These are phyloP conservation scores for Platanthera zijinensis DNA, from an alignment of 106 monocot species.

Conservation along the genomic window DNA sequence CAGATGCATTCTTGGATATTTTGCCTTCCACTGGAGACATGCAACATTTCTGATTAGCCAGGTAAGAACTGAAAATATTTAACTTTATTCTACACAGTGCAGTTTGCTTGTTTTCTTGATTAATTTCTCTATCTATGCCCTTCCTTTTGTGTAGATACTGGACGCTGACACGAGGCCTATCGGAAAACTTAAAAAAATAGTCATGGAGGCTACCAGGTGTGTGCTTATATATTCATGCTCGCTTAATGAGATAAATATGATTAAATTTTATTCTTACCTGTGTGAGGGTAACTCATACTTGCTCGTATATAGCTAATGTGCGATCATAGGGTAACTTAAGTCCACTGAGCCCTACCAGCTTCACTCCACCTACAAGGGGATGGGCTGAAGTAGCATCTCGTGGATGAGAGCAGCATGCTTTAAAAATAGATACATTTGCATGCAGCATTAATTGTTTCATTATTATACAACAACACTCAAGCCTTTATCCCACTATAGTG, in stretches of 20 bases:
- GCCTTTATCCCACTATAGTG: no score
- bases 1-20: conserved; percentile 84
- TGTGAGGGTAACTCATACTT: background rate
- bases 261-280: background rate
- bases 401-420: background rate
- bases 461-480: no score
- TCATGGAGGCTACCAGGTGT: conserved; percentile 89
- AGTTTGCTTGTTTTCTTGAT: background rate
- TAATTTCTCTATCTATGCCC: background rate
- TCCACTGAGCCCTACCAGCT: no score
- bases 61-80: conserved; percentile 20
- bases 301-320: background rate
- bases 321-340: background rate
- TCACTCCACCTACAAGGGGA: no score
- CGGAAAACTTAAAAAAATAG: conserved; percentile 61
- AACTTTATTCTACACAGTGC: background rate
- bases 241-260: background rate
- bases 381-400: no score
- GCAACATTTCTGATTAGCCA: conserved; percentile 50
- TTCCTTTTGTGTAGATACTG: conserved; percentile 39
- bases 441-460: background rate
- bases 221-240: background rate
- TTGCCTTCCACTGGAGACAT: conserved; percentile 82
- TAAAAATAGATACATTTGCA: background rate
- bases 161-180: conserved; percentile 36